Percentiles rank a stretch among this genome's conserved stretches.
These are phyloP conservation scores for Fusarium nelsonii DNA, from an alignment of 2,329 filamentous ascomycete genomes.

Conservation along the genomic window DNA sequence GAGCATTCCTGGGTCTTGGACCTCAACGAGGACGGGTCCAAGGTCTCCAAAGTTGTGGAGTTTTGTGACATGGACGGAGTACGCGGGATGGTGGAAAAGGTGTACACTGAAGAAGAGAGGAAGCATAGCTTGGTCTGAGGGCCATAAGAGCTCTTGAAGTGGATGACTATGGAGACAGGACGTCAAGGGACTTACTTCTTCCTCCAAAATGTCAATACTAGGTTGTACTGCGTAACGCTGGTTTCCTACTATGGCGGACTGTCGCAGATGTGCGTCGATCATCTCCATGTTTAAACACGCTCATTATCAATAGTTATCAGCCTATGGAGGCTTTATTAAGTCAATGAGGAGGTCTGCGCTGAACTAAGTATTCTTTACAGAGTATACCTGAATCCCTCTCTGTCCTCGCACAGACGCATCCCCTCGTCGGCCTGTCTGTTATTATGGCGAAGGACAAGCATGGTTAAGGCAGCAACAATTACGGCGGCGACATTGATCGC, in stretches of 20 bases:
- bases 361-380: neutral
- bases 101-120: neutral
- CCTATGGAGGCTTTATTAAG: no score
- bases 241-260: no score
- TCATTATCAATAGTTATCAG: no score
- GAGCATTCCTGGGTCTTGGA: conserved; percentile 31
- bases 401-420: neutral
- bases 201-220: neutral
- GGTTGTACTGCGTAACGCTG: no score
- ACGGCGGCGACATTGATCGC: conserved; percentile 24
- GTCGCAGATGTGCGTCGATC: no score
- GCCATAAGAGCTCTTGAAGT: neutral
- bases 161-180: no score
- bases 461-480: conserved; percentile 12
- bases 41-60: conserved; percentile 25
- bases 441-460: conserved; percentile 14
- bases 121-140: neutral
- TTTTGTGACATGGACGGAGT: conserved; percentile 32
- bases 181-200: no score
- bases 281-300: no score
- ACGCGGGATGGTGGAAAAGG: conserved; percentile 5
- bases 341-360: accelerated
- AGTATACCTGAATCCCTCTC: conserved; percentile 29
- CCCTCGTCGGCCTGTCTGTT: conserved; percentile 15
- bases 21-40: conserved; percentile 23